Evolutionary conservation across 108 stramenopile genomes (phyloP).

Genomic region (Aurantiochytrium sp.): DNA sequence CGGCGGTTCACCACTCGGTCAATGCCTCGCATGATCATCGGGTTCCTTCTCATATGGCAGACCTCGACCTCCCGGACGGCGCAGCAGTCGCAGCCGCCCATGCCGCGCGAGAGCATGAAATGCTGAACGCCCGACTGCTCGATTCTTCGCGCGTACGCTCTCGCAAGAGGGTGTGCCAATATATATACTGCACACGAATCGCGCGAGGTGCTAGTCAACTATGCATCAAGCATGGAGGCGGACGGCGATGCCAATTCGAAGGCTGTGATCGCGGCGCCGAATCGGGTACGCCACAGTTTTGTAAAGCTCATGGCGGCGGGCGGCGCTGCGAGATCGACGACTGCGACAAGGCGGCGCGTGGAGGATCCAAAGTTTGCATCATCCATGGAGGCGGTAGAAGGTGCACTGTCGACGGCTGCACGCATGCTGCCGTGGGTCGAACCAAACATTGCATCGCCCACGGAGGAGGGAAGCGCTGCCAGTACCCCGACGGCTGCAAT

Average conservation of each 20-base stretch:
- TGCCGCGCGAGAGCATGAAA: not conserved
- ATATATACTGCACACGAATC: not conserved
- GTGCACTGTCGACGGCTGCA: not conserved
- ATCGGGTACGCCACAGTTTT: not conserved
- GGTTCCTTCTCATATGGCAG: not conserved
- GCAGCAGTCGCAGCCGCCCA: not conserved
- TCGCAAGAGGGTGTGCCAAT: not conserved
- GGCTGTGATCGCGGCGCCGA: constrained; percentile 87
- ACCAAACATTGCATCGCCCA: not conserved
- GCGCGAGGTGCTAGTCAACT: not conserved
- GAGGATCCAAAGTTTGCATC: not conserved
- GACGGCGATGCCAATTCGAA: constrained; percentile 48
- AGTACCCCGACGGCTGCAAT: not conserved
- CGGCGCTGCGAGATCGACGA: not conserved
- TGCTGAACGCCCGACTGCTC: not conserved
- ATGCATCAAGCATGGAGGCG: not conserved
- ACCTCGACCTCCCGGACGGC: too few species aligned
- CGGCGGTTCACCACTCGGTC: not conserved
- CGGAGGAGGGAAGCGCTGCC: not conserved
- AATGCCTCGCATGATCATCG: not conserved
- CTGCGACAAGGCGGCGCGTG: not conserved
- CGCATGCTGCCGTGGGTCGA: not conserved
- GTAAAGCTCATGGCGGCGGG: not conserved
- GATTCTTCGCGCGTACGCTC: not conserved
- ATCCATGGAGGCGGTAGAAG: not conserved